These are phyloP conservation scores for Chaetoceros tenuissimus DNA, from an alignment of 108 stramenopile genomes.

Conservation along the genomic window DNA sequence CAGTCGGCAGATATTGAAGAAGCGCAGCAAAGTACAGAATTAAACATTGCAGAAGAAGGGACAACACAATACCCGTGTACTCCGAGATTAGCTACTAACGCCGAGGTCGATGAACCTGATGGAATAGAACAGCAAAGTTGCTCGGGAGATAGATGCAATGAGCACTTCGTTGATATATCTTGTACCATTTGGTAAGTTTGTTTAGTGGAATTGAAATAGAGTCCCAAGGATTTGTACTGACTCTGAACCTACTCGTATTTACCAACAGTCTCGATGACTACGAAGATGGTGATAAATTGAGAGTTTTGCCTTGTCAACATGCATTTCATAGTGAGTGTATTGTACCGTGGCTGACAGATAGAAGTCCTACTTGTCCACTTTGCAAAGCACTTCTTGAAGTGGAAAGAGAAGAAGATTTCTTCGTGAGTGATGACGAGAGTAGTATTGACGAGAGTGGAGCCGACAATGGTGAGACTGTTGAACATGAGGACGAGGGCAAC, in stretches of 20 bases:
- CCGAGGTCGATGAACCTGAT: background rate
- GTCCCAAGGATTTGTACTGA: no score
- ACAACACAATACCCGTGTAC: background rate
- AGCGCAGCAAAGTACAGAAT: background rate
- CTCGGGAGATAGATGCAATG: background rate
- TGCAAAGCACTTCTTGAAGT: constrained; percentile 32
- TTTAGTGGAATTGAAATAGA: no score
- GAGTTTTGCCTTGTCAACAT: constrained; percentile 81
- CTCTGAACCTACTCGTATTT: no score
- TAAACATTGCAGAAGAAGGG: background rate
- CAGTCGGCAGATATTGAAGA: background rate
- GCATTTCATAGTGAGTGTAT: constrained; percentile 84
- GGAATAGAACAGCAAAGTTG: background rate
- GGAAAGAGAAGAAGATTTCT: background rate
- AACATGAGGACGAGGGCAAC: no score
- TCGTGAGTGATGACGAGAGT: background rate
- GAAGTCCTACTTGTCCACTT: constrained; percentile 69
- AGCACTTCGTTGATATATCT: background rate
- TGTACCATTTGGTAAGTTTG: background rate
- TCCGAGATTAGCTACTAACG: background rate
- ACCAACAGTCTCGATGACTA: constrained; percentile 84
- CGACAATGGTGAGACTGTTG: no score
- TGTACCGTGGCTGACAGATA: constrained; percentile 84
- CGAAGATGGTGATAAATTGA: constrained; percentile 53
- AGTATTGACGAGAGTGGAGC: background rate